phyloP scores from a whole-genome alignment of 768 basidiomycete species.

The Macrolepiota fuliginosa region DNA sequence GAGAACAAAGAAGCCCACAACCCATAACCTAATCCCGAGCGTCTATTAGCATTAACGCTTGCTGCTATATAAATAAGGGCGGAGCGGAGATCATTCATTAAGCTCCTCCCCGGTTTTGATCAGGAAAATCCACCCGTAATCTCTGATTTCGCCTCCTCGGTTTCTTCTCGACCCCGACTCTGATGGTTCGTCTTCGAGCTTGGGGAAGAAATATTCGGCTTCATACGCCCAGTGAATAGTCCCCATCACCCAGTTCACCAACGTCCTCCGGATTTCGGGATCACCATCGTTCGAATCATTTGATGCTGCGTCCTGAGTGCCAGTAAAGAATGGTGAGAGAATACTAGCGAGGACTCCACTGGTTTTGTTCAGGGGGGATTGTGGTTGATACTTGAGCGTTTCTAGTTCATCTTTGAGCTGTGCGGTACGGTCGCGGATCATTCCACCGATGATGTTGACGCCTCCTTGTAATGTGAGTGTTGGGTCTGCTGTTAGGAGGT shows the following conservation, averaged over 20 bases:
- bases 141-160: slow-evolving; percentile 8
- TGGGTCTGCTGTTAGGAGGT: not conserved
- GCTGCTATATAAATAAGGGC: not conserved
- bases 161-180: not conserved
- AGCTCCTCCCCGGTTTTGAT: not conserved
- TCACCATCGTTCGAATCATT: not conserved
- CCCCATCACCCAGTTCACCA: slow-evolving; percentile 8
- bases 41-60: not conserved
- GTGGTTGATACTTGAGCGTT: not conserved
- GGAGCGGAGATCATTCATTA: not conserved
- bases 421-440: not conserved
- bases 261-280: not conserved
- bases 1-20: not conserved
- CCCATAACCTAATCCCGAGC: not conserved
- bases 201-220: slow-evolving; percentile 10
- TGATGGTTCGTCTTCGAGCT: not conserved
- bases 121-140: slow-evolving; percentile 12
- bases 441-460: not conserved
- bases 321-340: not conserved
- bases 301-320: no score
- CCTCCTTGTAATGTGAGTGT: slow-evolving; percentile 5
- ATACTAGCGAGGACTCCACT: not conserved
- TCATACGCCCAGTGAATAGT: slow-evolving; percentile 12
- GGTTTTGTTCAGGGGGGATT: not conserved
- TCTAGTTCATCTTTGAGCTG: not conserved